Evolutionary conservation across 2,329 filamentous ascomycete genomes (phyloP), one percentile per base, ranked within the genome.

Genomic region (Venturiaceae sp.): DNA sequence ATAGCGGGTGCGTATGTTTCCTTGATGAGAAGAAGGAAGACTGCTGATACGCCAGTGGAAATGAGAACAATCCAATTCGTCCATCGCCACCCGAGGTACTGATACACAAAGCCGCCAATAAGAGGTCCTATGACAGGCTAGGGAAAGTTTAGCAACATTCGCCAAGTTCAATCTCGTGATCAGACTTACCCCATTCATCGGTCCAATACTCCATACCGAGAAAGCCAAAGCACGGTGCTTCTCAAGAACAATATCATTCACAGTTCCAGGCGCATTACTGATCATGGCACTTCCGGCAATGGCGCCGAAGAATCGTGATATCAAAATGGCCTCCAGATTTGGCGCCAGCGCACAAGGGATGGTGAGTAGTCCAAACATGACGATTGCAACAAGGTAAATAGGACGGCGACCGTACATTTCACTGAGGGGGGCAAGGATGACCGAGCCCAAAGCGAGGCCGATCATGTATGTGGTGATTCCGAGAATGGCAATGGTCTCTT

Each of bases 41-140:
- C 61, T 59, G 85, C 80, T 0, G 83, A 83, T 0, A 80, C 76
- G 0, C 82, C 88, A 0, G 82, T 81, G 9, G 90, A 77, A 55
- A 95, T 92, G 66, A 92, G 73, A 8, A 86, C 81, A 21, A 94
- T 41, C 65, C 89, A 95, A 66, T 88, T 88, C 37, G 86, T 86
- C 90, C 90, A 96, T 32, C 91, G 76, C 92, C 92, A 96, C 11
- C 90, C 90, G 2, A 94, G 75, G 62, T 87, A 84, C 69, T 91
- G 79, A 63, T 77, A 89, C 1, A 88, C 82, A 64, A 95, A 95
- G 0, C 91, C 91, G 23, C 91, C 91, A 34, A 96, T 85, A 0
- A 92, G 73, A 0, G 87, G 86, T 0, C 86, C 85, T 32, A 84
- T 75, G 0, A 72, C 70, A 16, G 68, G 67, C 60, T 57, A 53